Evolutionary conservation across 192 early-diverging fungal species (phyloP), one percentile per base, ranked within the genome.

Genomic region (Diversispora epigaea): DNA sequence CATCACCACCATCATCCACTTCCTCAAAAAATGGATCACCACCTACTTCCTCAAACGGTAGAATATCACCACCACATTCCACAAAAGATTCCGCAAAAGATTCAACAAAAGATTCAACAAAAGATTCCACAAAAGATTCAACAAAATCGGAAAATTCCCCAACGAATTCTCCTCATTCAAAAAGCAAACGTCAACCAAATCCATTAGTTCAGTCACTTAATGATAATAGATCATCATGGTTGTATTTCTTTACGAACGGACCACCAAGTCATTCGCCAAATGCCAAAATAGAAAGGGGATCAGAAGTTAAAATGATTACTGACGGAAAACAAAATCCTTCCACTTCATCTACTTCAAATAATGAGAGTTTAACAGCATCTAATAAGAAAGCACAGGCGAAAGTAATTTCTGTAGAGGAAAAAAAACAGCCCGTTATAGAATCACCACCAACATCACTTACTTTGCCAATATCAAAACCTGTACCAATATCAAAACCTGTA

Each of bases 191-290:
- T 32, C 11, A 32, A 41, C 3, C 62, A 14, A 74, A 74, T 65
- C 73, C 73, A 17, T 4, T 74, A 41, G 47, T 74, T 41, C 6
- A 74, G 15, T 46, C 61, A 17, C 32, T 73, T 44, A 7, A 19
- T 61, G 14, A 46, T 3, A 47, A 50, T 49, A 22, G 61, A 6
- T 39, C 41, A 50, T 50, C 73, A 14, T 74, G 73, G 73, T 1
- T 74, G 4, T 14, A 74, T 64, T 74, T 74, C 43, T 74, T 74
- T 40, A 4, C 57, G 15, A 65, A 52, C 12, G 67, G 22, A 32
- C 15, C 52, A 43, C 22, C 50, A 40, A 10, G 3, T 32, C 43
- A 58, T 15, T 58, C 55, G 6, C 8, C 4, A n/a, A 1, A 9
- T 21, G 3, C 25, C 8, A 43, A 58, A 58, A 46, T 58, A 25